Base-by-base conservation (phyloP, 2,329 filamentous ascomycete species). In the Pyrenophora teres region DNA sequence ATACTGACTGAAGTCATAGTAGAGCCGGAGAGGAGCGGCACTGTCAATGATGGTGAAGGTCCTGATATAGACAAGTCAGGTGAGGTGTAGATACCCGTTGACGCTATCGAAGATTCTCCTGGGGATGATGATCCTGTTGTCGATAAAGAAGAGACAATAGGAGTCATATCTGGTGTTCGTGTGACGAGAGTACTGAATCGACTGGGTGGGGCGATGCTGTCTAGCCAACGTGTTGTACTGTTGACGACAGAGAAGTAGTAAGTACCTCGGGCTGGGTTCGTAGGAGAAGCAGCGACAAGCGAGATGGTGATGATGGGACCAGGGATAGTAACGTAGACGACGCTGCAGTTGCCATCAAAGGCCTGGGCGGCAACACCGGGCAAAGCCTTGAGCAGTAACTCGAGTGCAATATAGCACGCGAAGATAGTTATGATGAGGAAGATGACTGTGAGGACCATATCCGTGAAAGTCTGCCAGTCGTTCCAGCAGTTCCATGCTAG, bases 221-320 rank as follows among this genome's bases (percentile, higher is more conserved):
- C 52, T 18, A 70, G 44, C 70, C 70, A 72, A 37, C 62, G 44
- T 6, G 70, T 73, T 5, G 68, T 69, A 4, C 70, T 67, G 39
- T 68, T 64, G 32, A 70, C 50, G 0, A 73, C 62, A 7, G 67
- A 69, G 37, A 66, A 73, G 54, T 66, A 72, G 62, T 70, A 73
- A 9, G 68, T 70, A 2, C 64, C 68, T 19, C 55, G 56, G 15
- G 59, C 63, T 31, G 66, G 59, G 41, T 69, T 59, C 2, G 58
- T 57, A 4, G 65, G 57, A 1, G 56, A 62, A 7, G 59, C 56
- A 7, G 50, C 62, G 21, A 71, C 62, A 6, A 72, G 61, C 5
- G 69, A 70, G 2, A 72, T 60, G 3, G 68, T 70, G n/a, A 70
- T 64, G 43, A 71, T 64, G 0, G 67, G 66, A 2, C 67, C 69